A percentile compares a stretch with the other conserved stretches of the same genome.
phyloP scores from a whole-genome alignment of 345 rosid species.

The Populus ilicifolia region DNA sequence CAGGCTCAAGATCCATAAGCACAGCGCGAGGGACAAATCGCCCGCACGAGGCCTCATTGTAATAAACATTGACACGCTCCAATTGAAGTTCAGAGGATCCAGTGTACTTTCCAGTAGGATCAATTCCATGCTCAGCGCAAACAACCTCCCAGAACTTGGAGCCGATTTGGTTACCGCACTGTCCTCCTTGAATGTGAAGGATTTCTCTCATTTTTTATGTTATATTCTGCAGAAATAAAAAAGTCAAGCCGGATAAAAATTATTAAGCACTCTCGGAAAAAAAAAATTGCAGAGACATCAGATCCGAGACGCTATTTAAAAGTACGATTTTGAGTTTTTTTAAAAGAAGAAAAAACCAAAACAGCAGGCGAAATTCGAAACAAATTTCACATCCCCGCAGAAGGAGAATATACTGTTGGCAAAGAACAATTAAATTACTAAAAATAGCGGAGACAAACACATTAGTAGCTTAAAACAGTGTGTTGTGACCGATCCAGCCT shows the following conservation, averaged over 20 bases:
- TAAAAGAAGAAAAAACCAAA: background rate
- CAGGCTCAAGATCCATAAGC: constrained; percentile 31
- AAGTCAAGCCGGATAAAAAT: background rate
- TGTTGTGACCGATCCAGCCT: background rate
- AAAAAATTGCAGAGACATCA: background rate
- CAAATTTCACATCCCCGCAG: background rate
- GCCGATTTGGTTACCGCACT: constrained; percentile 28
- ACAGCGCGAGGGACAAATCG: constrained; percentile 26
- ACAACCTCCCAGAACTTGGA: constrained; percentile 32
- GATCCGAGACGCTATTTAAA: background rate
- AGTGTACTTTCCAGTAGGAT: constrained; percentile 21
- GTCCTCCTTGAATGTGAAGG: constrained; percentile 32
- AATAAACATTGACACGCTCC: constrained; percentile 26
- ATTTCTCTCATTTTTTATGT: constrained; percentile 21
- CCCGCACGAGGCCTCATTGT: constrained; percentile 26
- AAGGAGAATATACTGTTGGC: background rate
- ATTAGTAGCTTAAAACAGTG: background rate
- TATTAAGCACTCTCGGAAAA: background rate
- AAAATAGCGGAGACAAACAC: background rate
- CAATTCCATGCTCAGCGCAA: constrained; percentile 28
- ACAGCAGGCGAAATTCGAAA: background rate
- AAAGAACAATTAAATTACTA: background rate
- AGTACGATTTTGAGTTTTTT: background rate
- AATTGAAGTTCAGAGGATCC: constrained; percentile 25
- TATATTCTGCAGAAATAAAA: background rate